Base-by-base conservation (phyloP, 495 filamentous ascomycete genomes). In the Cladorrhinum samala region DNA sequence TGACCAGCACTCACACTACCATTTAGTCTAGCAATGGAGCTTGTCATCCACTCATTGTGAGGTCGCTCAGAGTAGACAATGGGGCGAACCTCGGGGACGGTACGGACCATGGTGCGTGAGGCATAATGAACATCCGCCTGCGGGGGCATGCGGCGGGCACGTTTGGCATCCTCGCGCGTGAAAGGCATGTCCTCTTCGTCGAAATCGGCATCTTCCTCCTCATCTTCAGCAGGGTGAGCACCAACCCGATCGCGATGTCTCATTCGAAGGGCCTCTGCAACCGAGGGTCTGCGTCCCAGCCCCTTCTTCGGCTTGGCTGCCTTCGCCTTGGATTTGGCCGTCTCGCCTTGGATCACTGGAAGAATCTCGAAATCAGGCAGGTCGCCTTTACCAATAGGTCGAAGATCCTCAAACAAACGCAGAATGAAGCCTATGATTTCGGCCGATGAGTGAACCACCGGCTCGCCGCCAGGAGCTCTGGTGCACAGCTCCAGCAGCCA, bases 311-410 rank as follows among this genome's bases (percentile, higher is more conserved):
- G 6, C 39, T 41, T 41, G 39, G 8, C n/a, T 9, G 11, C n/a
- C 39, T 41, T 41, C n/a, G 39, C 39, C 39, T 41, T 41, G 20
- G 13, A 16, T 16, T 13, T 25, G 40, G 45, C 46, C 2, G 40
- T 38, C 14, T 17, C 45, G n/a, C 65, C 65, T 25, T 38, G 57
- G 49, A 83, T 82, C 20, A 72, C 73, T 4, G 85, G 84, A 17
- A 89, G 65, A 24, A 89, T 77, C 62, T 88, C 85, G 30, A 89
- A 75, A 57, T 86, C 84, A 0, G 85, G 85, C 38, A 88, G 82
- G 9, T 60, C 52, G 7, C 16, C 18, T 7, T 72, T 59, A 2
- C 36, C 43, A 0, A 56, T 55, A 9, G 49, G 38, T 1, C 65
- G 43, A 13, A 79, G 57, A 21, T 74, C 69, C 0, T 39, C 17